Conservation (phyloP, 345 rosid genomes). For the Eucalyptus tenuipes region DNA sequence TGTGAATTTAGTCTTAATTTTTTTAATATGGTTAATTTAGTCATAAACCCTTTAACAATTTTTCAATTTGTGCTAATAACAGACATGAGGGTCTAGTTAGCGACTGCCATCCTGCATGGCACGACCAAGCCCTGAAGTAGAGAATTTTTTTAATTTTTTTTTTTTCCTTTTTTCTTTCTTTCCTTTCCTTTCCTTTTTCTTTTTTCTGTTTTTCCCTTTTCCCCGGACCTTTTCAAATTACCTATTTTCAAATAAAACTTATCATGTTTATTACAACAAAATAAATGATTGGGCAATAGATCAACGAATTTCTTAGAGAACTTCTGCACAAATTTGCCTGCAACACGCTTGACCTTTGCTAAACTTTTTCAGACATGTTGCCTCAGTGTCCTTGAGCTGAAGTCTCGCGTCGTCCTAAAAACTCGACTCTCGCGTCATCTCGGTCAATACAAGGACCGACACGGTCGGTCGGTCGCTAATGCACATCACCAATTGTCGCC, state of each 20-base stretch:
- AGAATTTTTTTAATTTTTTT: rapidly evolving
- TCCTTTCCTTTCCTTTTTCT: not conserved
- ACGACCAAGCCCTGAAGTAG: too few relatives aligned
- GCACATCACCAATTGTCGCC: not conserved
- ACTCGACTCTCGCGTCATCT: not conserved
- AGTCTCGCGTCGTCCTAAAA: not conserved
- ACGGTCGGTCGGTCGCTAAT: not conserved
- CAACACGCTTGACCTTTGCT: not conserved
- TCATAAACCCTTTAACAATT: not conserved
- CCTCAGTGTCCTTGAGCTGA: not conserved
- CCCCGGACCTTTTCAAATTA: not conserved
- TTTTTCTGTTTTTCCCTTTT: not conserved
- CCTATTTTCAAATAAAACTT: not conserved
- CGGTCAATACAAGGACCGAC: not conserved
- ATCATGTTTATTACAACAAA: not conserved
- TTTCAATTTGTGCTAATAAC: not conserved
- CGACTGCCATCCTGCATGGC: rapidly evolving
- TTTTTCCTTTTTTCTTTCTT: too few relatives aligned
- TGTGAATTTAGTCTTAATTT: rapidly evolving
- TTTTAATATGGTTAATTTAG: not conserved
- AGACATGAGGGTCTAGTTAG: not conserved
- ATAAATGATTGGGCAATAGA: not conserved
- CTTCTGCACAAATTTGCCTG: not conserved
- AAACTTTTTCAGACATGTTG: not conserved
- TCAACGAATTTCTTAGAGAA: not conserved